Percentiles rank a stretch among this genome's conserved stretches.
Conservation (phyloP, 495 filamentous ascomycete genomes). For the Penicillium alfredii region DNA sequence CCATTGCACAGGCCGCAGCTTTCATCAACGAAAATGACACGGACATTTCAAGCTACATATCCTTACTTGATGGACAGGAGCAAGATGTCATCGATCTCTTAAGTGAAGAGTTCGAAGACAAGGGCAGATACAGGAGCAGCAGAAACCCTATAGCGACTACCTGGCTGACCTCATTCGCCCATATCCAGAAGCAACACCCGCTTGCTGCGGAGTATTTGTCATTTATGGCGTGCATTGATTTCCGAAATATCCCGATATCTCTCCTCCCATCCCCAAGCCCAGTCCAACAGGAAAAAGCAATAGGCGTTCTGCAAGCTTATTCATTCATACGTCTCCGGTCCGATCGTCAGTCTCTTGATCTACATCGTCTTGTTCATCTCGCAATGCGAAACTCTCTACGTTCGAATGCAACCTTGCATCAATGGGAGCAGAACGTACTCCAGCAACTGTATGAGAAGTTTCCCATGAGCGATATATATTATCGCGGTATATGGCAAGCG, state of each 20-base stretch:
- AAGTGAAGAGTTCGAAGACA: conserved; percentile 46
- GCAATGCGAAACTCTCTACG: conserved; percentile 31
- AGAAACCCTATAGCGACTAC: conserved; percentile 50
- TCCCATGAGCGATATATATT: conserved; percentile 12
- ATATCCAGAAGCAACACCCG: conserved; percentile 30
- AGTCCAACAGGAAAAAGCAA: conserved; percentile 18
- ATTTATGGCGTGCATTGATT: conserved; percentile 40
- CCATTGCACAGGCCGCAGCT: conserved; percentile 38
- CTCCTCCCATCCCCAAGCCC: conserved; percentile 9
- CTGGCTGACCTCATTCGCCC: conserved; percentile 49
- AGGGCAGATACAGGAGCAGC: conserved; percentile 32
- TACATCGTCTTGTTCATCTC: conserved; percentile 24
- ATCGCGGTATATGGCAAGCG: conserved; percentile 20
- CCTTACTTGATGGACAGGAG: conserved; percentile 36
- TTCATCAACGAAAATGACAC: conserved; percentile 40
- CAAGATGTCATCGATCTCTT: conserved; percentile 35
- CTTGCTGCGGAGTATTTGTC: conserved; percentile 33
- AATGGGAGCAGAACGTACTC: conserved; percentile 9
- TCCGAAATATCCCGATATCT: conserved; percentile 14
- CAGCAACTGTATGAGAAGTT: conserved; percentile 12
- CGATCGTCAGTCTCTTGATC: neutral
- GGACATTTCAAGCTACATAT: conserved; percentile 36
- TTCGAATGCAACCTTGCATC: neutral
- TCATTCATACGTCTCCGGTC: conserved; percentile 18
- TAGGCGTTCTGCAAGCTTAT: conserved; percentile 29